These are phyloP conservation scores for Acanthamoeba culbertsoni DNA, from an alignment of 208 protist genomes.

Conservation along the genomic window DNA sequence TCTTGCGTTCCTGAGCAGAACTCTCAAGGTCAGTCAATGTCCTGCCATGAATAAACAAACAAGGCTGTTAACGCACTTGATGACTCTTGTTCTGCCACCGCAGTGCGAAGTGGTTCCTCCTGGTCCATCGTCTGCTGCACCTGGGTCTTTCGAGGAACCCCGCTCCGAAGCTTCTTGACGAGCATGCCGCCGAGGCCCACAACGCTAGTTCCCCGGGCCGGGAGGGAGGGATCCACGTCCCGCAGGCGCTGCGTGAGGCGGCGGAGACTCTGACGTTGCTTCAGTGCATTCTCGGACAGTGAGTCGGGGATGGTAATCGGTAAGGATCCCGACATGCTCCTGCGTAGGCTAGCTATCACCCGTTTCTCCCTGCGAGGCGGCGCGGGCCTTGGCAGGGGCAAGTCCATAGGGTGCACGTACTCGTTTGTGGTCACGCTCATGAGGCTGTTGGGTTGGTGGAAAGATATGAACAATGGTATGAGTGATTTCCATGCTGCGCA, in stretches of 20 bases:
- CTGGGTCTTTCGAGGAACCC: no score
- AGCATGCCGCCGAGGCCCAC: conserved; percentile 2
- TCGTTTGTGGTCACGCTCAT: neutral
- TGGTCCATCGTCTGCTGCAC: no score
- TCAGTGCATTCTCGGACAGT: neutral
- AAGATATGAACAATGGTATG: no score
- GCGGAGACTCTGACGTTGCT: neutral
- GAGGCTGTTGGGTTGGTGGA: neutral
- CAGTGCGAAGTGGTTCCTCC: no score
- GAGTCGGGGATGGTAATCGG: neutral
- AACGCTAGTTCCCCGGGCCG: neutral
- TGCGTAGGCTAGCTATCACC: neutral
- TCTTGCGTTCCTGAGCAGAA: neutral
- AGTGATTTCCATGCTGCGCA: no score
- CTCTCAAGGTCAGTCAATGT: neutral
- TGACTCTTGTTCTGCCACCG: neutral
- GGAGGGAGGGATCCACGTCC: neutral
- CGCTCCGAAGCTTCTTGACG: neutral
- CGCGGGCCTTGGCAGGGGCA: neutral
- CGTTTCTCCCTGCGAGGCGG: neutral
- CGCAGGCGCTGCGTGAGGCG: neutral
- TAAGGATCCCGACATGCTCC: neutral
- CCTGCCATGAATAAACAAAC: neutral
- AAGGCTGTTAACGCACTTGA: neutral
- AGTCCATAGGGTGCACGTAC: neutral